A percentile compares a stretch with the other conserved stretches of the same genome.
phyloP scores from a whole-genome alignment of 2,329 filamentous ascomycete genomes.

The Fusarium sp. region DNA sequence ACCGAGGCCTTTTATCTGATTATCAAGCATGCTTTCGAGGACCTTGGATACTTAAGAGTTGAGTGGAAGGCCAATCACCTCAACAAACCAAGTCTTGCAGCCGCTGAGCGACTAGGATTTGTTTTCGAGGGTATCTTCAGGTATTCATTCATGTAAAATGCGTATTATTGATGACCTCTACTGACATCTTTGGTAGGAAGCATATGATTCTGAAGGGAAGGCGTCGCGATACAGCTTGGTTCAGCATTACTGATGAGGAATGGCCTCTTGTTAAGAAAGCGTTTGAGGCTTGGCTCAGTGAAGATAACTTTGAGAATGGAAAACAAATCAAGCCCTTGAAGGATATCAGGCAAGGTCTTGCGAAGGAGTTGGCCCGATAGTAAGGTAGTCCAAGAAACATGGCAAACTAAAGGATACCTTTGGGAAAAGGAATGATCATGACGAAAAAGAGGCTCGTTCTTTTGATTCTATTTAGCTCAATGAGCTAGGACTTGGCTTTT shows the following conservation, averaged over 20 bases:
- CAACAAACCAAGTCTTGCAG: conserved; percentile 64
- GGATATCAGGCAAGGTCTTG: conserved; percentile 36
- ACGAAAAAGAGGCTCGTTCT: neutral
- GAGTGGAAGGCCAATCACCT: conserved; percentile 73
- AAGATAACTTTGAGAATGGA: conserved; percentile 67
- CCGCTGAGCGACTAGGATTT: conserved; percentile 69
- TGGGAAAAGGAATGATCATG: neutral
- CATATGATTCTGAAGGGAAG: conserved; percentile 70
- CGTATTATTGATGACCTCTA: neutral
- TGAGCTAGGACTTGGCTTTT: neutral
- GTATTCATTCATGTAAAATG: conserved; percentile 19
- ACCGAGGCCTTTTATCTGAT: conserved; percentile 70
- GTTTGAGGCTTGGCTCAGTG: conserved; percentile 65
- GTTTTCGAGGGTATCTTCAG: conserved; percentile 68
- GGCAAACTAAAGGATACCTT: neutral
- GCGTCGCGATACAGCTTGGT: conserved; percentile 70
- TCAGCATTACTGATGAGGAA: conserved; percentile 67
- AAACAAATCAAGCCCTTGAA: conserved; percentile 60
- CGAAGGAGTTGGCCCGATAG: neutral
- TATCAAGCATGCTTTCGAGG: conserved; percentile 63
- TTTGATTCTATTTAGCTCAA: neutral
- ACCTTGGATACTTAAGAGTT: conserved; percentile 65
- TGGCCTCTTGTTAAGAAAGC: conserved; percentile 61
- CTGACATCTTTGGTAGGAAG: conserved; percentile 49
- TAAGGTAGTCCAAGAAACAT: too few species aligned